Evolutionary conservation across 108 stramenopile species (phyloP), one percentile per base, ranked within the genome.

Genomic region (Epithemia pelagica): DNA sequence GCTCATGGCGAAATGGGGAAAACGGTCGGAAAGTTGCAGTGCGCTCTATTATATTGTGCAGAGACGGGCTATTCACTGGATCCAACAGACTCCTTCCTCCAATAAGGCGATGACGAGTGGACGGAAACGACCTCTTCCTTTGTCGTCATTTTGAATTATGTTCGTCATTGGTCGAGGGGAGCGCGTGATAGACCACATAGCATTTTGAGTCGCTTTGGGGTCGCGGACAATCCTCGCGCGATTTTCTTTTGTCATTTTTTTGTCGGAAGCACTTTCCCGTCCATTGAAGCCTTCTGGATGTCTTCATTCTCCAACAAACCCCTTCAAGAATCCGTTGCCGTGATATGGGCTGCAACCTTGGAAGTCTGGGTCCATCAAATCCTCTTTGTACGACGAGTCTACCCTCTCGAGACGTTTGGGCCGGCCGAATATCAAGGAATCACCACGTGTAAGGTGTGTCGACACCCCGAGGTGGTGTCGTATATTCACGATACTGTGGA

Each of bases 401-500:
- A 85, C 65, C 80, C 84, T n/a, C 26, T 22, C 51, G 78, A 79
- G 26, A 63, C 77, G 0, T 82, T 82, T 63, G 52, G 33, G 18
- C n/a, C 58, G 7, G 67, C 68, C 0, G 54, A 59, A 26, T 85
- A 76, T 69, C 59, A 70, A 15, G 84, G 80, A 26, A 55, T 77
- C 30, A 46, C 37, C 5, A 64, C 53, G 29, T 79, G 75, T 28
- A 32, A 69, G 2, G 75, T 65, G 0, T 73, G 73, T 66, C 72
- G 80, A 2, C 78, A 85, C 57, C 78, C 78, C 32, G 73, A 58
- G 8, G 78, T 85, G n/a, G 71, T 77, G 20, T 46, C 68, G 24
- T 85, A 85, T 73, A 82, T 85, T 58, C 54, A 59, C 24, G 64
- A 79, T 19, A 55, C 74, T 5, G 56, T 82, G 30, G 5, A 55